Evolutionary conservation across 148 eudicot species (phyloP).

Genomic region (Nepenthes gracilis): DNA sequence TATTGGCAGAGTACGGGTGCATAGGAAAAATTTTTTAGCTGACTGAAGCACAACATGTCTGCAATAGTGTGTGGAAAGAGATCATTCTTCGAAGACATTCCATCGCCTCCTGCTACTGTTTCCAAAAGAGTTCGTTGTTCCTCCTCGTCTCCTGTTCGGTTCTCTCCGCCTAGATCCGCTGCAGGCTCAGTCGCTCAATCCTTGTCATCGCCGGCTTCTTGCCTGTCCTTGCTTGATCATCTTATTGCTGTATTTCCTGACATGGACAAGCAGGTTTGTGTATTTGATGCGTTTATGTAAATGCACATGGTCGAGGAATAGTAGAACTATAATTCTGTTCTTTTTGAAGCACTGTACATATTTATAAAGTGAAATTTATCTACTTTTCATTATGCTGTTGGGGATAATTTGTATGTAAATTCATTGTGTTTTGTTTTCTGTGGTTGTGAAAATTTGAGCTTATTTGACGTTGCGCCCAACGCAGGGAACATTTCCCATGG

Average conservation of each 20-base stretch:
- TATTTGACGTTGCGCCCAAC: too few relatives aligned
- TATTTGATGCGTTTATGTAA: background rate
- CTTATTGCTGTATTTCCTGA: slow-evolving; percentile 52
- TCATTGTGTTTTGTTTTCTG: too few relatives aligned
- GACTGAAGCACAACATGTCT: slow-evolving; percentile 43
- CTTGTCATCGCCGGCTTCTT: slow-evolving; percentile 4
- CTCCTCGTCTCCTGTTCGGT: slow-evolving; percentile 47
- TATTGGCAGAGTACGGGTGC: too few relatives aligned
- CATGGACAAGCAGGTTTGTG: slow-evolving; percentile 64
- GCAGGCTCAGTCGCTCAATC: slow-evolving; percentile 4
- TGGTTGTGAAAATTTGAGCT: too few relatives aligned
- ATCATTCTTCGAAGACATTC: slow-evolving; percentile 66
- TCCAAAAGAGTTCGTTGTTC: slow-evolving; percentile 40
- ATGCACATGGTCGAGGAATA: background rate
- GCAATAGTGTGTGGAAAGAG: slow-evolving; percentile 85
- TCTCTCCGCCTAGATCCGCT: slow-evolving; percentile 26
- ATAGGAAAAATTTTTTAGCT: too few relatives aligned
- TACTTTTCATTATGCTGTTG: too few relatives aligned
- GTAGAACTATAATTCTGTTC: background rate
- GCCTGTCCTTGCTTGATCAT: slow-evolving; percentile 38
- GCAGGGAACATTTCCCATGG: too few relatives aligned
- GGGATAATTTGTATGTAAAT: too few relatives aligned
- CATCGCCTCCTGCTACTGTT: slow-evolving; percentile 56
- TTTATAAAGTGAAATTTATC: too few relatives aligned
- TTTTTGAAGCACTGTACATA: background rate